phyloP scores from a whole-genome alignment of 225 moss, liverwort and hornwort species.

The Bryoerythrophyllum caledonicum region DNA sequence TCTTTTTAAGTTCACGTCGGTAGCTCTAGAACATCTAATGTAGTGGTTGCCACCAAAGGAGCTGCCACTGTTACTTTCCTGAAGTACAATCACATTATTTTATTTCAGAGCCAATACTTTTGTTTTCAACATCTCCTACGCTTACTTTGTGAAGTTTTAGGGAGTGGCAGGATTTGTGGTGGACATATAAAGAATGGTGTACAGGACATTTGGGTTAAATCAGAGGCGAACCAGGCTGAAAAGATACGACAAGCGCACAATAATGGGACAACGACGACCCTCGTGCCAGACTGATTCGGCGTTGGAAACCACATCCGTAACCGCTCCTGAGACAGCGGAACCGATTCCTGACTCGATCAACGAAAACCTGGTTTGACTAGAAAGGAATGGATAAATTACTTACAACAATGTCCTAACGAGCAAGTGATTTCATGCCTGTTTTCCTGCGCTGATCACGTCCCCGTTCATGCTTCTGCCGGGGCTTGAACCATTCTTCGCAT shows the following conservation, averaged over 20 bases:
- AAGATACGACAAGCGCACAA: background rate
- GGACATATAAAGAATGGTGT: no score
- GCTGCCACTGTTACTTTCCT: no score
- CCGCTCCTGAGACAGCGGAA: background rate
- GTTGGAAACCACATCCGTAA: background rate
- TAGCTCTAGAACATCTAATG: no score
- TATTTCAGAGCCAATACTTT: no score
- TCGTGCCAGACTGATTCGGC: background rate
- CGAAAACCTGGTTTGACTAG: background rate
- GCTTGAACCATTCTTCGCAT: conserved; percentile 4
- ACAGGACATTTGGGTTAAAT: no score
- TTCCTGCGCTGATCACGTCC: conserved; percentile 49
- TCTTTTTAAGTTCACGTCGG: no score
- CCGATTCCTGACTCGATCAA: background rate
- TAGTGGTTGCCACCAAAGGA: no score
- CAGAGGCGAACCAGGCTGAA: background rate
- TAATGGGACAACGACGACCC: background rate
- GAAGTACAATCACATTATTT: no score
- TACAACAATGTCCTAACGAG: conserved; percentile 2
- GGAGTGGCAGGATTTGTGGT: no score
- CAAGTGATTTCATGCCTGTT: conserved; percentile 22
- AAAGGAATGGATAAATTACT: conserved; percentile 16
- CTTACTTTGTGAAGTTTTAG: no score
- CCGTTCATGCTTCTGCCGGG: conserved; percentile 33
- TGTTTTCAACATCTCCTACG: no score